Base-by-base conservation (phyloP, 208 protist genomes). In the Trypanosoma mega region DNA sequence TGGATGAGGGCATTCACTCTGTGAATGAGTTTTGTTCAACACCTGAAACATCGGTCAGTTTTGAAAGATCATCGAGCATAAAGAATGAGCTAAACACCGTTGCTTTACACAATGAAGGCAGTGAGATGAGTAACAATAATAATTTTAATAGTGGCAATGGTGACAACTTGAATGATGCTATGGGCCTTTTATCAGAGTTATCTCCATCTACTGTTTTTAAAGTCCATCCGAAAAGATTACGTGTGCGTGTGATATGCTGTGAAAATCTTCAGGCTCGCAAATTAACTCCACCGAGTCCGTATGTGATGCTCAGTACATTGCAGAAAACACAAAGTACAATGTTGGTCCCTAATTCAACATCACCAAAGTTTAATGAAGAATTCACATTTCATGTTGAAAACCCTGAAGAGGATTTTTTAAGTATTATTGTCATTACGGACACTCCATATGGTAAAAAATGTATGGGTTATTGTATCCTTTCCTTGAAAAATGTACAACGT, bases 401-500 rank as follows among this genome's bases (percentile, higher is more conserved):
- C 56, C 80, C 85, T 1, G 46, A 48, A 26, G 60, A 70, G 23
- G 84, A 90, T 50, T 76, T 66, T 45, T 70, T 94, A 16, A 71
- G 57, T 37, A 76, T 92, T 50, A 89, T 69, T 7, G 82, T 92
- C 27, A 74, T 90, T 27, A 90, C 87, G 6, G 84, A 94, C 56
- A 94, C 87, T 3, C 71, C 77, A 9, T 90, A 86, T 63, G 87
- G 87, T 16, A 59, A 78, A 27, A 85, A 80, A 64, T 78, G 76
- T 71, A 55, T 94, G 39, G 88, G 88, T 16, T 62, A 84, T 58
- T 94, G 88, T 66, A 64, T 82, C 24, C 43, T 94, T 50, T 92
- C 88, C 0, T 57, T 94, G 55, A 72, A 73, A 43, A 92, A 90
- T 63, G 68, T 92, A 52, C 85, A 84, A 64, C 63, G 74, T 8